Evolutionary conservation across 805 yeast genomes (phyloP).

Genomic region (Komagataella ulmi): DNA sequence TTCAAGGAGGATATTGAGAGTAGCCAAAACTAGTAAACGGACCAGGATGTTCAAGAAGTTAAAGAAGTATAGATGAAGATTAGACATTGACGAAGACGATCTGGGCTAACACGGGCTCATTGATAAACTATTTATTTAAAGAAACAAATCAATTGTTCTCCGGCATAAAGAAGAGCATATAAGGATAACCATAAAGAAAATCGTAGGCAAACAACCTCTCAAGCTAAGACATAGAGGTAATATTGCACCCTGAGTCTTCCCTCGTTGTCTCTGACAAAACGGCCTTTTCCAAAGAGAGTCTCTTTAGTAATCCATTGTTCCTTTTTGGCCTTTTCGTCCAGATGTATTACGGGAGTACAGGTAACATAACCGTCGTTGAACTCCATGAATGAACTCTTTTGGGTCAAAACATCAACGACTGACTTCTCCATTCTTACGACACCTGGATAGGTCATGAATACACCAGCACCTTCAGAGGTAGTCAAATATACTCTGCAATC

Average conservation of each 20-base stretch:
- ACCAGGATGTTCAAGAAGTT: neutral
- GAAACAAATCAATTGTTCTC: neutral
- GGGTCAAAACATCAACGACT: conserved; percentile 21
- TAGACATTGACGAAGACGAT: neutral
- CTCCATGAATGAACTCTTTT: conserved; percentile 16
- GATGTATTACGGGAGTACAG: conserved; percentile 28
- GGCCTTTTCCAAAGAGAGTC: conserved; percentile 44
- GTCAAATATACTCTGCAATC: conserved; percentile 38
- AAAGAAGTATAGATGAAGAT: neutral
- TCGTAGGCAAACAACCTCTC: neutral
- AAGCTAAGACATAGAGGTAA: conserved; percentile 25
- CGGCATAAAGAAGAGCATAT: neutral
- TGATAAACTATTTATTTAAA: neutral
- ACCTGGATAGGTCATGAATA: conserved; percentile 34
- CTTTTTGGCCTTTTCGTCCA: conserved; percentile 27
- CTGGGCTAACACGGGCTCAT: neutral
- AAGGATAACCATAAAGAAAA: neutral
- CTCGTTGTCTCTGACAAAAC: conserved; percentile 34
- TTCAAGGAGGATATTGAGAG: conserved; percentile 24
- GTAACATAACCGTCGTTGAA: conserved; percentile 37
- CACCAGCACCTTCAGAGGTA: conserved; percentile 26
- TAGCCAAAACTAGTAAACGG: neutral
- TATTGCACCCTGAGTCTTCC: conserved; percentile 42
- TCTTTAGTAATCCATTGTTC: conserved; percentile 38
- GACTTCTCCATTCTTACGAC: conserved; percentile 24